Percentiles rank a stretch among this genome's conserved stretches.
These are phyloP conservation scores for Xylariaceae sp. DNA, from an alignment of 2,329 filamentous ascomycete genomes.

Conservation along the genomic window DNA sequence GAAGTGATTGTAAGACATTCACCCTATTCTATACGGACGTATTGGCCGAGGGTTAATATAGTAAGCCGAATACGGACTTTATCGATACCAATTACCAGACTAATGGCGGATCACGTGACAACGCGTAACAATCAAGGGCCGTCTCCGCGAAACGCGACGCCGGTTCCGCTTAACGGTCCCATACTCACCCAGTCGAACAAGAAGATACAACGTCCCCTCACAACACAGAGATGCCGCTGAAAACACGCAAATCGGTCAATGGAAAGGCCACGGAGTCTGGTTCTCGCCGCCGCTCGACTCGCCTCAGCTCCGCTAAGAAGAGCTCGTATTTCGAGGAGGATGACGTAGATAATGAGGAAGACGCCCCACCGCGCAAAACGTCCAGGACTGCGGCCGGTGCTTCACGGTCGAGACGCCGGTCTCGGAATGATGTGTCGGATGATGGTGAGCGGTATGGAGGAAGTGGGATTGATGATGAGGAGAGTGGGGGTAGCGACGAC, in stretches of 20 bases:
- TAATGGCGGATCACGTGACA: too few species aligned
- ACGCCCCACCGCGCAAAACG: conserved; percentile 19
- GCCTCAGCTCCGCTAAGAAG: conserved; percentile 44
- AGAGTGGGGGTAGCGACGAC: conserved; percentile 25
- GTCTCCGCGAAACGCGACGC: too few species aligned
- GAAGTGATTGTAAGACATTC: too few species aligned
- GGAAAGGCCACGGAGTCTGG: conserved; percentile 7
- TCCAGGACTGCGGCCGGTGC: conserved; percentile 13
- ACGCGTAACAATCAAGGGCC: too few species aligned
- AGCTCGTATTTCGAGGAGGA: conserved; percentile 49
- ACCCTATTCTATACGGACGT: too few species aligned
- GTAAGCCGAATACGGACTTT: too few species aligned
- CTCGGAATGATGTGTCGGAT: conserved; percentile 22
- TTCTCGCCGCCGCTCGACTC: conserved; percentile 39
- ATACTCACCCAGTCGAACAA: too few species aligned
- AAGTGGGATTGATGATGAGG: conserved; percentile 35
- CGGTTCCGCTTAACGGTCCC: too few species aligned
- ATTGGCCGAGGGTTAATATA: too few species aligned
- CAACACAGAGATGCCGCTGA: conserved; percentile 14
- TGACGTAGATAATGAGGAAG: conserved; percentile 22
- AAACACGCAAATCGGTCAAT: conserved; percentile 20
- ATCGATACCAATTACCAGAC: too few species aligned
- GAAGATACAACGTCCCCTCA: too few species aligned
- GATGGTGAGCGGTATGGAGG: conserved; percentile 22
- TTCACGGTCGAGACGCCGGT: conserved; percentile 15